Evolutionary conservation across 2,329 filamentous ascomycete genomes (phyloP).

Genomic region (Magnaporthiopsis rhizophila): DNA sequence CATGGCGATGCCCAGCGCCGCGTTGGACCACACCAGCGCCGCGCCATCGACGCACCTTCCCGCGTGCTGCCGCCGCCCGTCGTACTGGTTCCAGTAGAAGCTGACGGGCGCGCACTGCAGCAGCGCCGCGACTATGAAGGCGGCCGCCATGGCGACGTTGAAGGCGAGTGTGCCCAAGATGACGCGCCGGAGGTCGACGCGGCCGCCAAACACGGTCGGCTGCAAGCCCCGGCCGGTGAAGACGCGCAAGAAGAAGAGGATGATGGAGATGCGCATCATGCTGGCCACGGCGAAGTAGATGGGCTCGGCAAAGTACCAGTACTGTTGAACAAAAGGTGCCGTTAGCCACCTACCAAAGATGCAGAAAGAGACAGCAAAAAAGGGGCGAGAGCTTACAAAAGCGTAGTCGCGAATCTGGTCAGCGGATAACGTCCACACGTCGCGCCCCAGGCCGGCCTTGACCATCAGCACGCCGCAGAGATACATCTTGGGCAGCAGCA

Average conservation of each 20-base stretch:
- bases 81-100: constrained; percentile 1
- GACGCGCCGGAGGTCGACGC: too few species aligned
- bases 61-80: background rate
- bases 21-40: constrained; percentile 1
- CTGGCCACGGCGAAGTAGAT: background rate
- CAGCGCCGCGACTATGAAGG: background rate
- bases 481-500: background rate
- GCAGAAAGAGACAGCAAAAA: too few species aligned
- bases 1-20: background rate
- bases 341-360: too few species aligned
- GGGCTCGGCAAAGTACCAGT: background rate
- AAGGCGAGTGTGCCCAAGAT: too few species aligned
- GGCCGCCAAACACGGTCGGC: background rate
- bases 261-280: background rate
- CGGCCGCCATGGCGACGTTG: too few species aligned
- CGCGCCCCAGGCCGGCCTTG: background rate
- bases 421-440: background rate
- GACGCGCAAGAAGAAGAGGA: constrained; percentile 3
- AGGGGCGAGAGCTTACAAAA: too few species aligned
- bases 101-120: background rate
- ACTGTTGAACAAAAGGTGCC: background rate
- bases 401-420: too few species aligned
- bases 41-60: background rate
- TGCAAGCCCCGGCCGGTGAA: constrained; percentile 4
- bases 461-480: constrained; percentile 1